Base-by-base conservation (phyloP, 768 basidiomycete species). In the Lactifluus piperatus region DNA sequence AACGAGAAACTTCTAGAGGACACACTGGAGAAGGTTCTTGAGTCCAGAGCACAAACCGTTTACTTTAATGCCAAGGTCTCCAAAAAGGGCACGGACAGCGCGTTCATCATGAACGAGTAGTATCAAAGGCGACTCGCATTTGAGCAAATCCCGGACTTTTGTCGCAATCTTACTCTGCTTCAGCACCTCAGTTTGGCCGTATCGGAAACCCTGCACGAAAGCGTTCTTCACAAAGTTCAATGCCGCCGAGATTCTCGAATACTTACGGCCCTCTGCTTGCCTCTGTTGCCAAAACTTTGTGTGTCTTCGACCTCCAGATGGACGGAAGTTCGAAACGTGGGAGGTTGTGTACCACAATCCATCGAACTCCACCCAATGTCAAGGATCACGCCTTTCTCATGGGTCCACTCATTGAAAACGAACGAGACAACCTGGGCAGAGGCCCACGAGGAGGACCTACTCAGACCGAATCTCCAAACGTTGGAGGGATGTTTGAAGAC, bases 311-410 rank as follows among this genome's bases (percentile, higher is more conserved):
- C 32, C 43, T 50, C 55, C 16, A 65, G 36, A 26, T 64, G 64
- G 14, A 56, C 54, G 20, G 63, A 45, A 24, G 22, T 34, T 18
- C 27, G 27, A 27, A 60, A 57, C 14, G 49, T 51, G 34, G 57
- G 54, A 7, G 60, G 53, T 14, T 51, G 20, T 29, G 54, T 51
- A n/a, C 45, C 26, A 22, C 32, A 51, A 41, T 44, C 49, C 16
- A 58, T 34, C 27, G 24, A 52, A 43, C 58, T 54, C 62, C 57
- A 65, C 16, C 64, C 64, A 16, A 65, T 43, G 36, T 65, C 64
- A 8, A 65, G 47, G 29, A 63, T 27, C 20, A 52, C 56, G 32
- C 58, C 54, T 45, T 51, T 56, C 43, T 57, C 57, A 26, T 60
- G 51, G 22, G 39, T 45, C 64, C 62, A 63, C 24, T 51, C 55